Percentiles rank a stretch among this genome's conserved stretches.
These are phyloP conservation scores for Suillus hirtellus DNA, from an alignment of 768 basidiomycete species.

Conservation along the genomic window DNA sequence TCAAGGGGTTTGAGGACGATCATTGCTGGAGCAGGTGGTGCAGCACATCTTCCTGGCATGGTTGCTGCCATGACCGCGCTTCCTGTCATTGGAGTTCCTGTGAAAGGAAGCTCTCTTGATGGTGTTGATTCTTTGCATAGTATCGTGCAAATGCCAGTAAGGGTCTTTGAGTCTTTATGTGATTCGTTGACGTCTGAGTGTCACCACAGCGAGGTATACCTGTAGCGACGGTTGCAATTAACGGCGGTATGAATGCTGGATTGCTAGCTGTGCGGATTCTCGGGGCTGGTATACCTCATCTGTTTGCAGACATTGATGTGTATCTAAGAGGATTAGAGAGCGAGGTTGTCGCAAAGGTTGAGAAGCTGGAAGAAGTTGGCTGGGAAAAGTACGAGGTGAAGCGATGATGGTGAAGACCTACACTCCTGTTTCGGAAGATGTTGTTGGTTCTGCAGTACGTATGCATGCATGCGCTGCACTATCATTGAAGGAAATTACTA, in stretches of 20 bases:
- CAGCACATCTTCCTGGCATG: conserved; percentile 98
- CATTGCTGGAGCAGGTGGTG: conserved; percentile 97
- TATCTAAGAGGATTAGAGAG: conserved; percentile 70
- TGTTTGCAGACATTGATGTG: conserved; percentile 65
- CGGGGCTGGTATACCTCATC: conserved; percentile 64
- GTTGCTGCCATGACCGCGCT: conserved; percentile 91
- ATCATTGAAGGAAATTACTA: not conserved
- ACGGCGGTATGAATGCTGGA: conserved; percentile 92
- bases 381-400: conserved; percentile 80
- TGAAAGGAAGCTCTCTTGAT: conserved; percentile 90
- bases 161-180: conserved; percentile 27
- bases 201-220: conserved; percentile 85
- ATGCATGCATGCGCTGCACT: not conserved
- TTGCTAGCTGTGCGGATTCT: conserved; percentile 91
- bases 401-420: conserved; percentile 16
- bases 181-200: not conserved
- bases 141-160: conserved; percentile 98
- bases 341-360: conserved; percentile 80
- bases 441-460: not conserved
- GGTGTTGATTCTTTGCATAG: conserved; percentile 97
- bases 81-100: conserved; percentile 95
- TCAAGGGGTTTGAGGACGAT: conserved; percentile 68
- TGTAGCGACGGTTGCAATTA: conserved; percentile 96
- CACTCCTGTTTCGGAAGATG: not conserved
- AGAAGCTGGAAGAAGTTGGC: conserved; percentile 72